A percentile compares a stretch with the other conserved stretches of the same genome.
Evolutionary conservation across 2,329 filamentous ascomycete genomes (phyloP).

Genomic region (Calonectria fujianensis): DNA sequence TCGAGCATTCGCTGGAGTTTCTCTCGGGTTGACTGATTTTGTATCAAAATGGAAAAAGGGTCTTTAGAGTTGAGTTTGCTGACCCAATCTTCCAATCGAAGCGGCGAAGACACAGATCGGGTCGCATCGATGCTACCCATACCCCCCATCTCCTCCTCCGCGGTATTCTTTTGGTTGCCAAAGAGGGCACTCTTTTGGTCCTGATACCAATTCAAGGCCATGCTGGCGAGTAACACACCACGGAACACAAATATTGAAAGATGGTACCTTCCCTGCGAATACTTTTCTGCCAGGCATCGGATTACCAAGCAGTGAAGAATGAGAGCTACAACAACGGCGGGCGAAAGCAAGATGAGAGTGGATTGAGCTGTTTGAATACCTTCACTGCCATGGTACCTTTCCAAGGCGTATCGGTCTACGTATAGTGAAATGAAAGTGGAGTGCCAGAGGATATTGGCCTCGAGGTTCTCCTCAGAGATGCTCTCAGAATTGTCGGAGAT

Average conservation of each 20-base stretch:
- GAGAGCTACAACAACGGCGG: background rate
- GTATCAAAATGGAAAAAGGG: background rate
- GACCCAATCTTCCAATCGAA: background rate
- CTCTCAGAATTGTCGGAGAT: background rate
- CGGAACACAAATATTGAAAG: background rate
- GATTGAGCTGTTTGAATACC: background rate
- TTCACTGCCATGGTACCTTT: slow-evolving; percentile 1
- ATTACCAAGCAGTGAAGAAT: background rate
- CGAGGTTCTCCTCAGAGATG: background rate
- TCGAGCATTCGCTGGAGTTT: background rate
- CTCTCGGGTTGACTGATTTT: background rate
- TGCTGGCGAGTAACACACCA: background rate
- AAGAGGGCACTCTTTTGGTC: background rate
- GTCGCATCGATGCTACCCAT: background rate
- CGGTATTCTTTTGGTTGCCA: background rate
- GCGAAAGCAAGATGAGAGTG: background rate
- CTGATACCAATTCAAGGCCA: background rate
- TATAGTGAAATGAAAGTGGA: background rate
- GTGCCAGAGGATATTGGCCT: slow-evolving; percentile 3
- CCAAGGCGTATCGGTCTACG: background rate
- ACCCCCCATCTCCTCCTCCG: background rate
- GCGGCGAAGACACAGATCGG: background rate
- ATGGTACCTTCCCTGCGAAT: background rate
- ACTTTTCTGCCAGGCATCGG: background rate
- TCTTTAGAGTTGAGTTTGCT: background rate